Evolutionary conservation across 768 basidiomycete species (phyloP).

Genomic region (Collybiopsis confluens): DNA sequence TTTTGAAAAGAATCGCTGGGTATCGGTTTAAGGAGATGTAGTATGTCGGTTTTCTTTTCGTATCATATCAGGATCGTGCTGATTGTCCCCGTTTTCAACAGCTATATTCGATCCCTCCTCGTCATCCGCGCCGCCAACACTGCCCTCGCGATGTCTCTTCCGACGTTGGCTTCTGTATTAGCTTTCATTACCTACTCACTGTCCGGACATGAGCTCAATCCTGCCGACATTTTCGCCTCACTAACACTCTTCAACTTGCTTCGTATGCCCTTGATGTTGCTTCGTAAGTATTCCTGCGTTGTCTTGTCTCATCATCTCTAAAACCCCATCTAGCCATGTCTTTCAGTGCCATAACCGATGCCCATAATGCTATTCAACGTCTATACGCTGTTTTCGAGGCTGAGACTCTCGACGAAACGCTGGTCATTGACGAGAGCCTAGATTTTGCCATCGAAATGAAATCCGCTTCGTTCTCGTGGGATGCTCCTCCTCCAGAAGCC

Average conservation of each 20-base stretch:
- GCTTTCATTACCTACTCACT: slow-evolving; percentile 75
- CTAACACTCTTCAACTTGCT: slow-evolving; percentile 83
- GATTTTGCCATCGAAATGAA: slow-evolving; percentile 64
- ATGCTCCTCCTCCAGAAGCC: slow-evolving; percentile 58
- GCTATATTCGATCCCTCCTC: slow-evolving; percentile 64
- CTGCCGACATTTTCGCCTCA: slow-evolving; percentile 79
- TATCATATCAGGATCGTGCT: slow-evolving; percentile 18
- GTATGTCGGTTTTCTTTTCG: slow-evolving; percentile 30
- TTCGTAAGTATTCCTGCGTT: slow-evolving; percentile 29
- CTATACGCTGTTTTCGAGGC: slow-evolving; percentile 81
- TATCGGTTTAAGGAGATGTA: slow-evolving; percentile 70
- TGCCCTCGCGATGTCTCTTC: slow-evolving; percentile 67
- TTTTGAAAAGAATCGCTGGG: slow-evolving; percentile 65
- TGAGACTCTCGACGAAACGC: slow-evolving; percentile 62
- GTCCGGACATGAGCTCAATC: slow-evolving; percentile 61
- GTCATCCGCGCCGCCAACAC: slow-evolving; percentile 63
- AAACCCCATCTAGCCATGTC: slow-evolving; percentile 46
- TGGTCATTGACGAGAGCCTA: slow-evolving; percentile 48
- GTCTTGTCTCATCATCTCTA: slow-evolving; percentile 9
- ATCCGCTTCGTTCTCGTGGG: slow-evolving; percentile 83
- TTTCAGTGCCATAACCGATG: slow-evolving; percentile 80
- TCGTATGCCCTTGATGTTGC: slow-evolving; percentile 76
- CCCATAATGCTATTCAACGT: slow-evolving; percentile 73
- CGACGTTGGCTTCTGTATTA: slow-evolving; percentile 73
- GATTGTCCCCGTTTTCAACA: slow-evolving; percentile 21